Conservation (phyloP, 148 eudicot genomes). For the Amaranthus cruentus region DNA sequence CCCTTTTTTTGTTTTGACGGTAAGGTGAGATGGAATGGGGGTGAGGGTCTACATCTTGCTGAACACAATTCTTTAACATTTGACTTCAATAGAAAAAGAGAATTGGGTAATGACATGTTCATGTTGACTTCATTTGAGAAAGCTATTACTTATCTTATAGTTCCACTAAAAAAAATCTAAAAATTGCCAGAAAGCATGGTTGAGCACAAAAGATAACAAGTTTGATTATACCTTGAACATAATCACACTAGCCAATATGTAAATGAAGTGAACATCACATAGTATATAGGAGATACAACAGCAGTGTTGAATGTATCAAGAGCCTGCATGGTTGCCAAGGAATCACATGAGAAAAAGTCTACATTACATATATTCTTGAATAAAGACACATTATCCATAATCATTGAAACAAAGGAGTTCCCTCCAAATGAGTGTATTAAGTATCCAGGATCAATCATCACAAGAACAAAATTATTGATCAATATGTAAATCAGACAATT, state of each 20-base stretch:
- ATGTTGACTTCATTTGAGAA: background rate
- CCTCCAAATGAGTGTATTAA: no score
- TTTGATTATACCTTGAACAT: conserved; percentile 59
- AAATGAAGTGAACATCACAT: conserved; percentile 71
- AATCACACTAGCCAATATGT: conserved; percentile 71
- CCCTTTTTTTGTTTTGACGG: no score
- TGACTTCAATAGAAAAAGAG: no score
- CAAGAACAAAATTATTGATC: no score
- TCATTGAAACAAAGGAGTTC: no score
- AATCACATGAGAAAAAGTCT: conserved; percentile 9
- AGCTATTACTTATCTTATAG: background rate
- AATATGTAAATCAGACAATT: no score
- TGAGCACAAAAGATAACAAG: background rate
- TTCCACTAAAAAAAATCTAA: background rate
- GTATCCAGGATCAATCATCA: no score
- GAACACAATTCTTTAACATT: background rate
- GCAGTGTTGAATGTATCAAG: conserved; percentile 76
- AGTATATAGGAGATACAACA: conserved; percentile 75
- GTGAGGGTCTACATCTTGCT: background rate
- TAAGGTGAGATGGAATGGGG: no score
- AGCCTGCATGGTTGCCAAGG: conserved; percentile 43
- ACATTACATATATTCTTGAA: background rate
- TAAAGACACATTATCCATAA: no score
- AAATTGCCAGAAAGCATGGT: background rate
- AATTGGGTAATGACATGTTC: no score